phyloP scores from a whole-genome alignment of 2,329 filamentous ascomycete genomes.

The Pseudogymnoascus sp. region DNA sequence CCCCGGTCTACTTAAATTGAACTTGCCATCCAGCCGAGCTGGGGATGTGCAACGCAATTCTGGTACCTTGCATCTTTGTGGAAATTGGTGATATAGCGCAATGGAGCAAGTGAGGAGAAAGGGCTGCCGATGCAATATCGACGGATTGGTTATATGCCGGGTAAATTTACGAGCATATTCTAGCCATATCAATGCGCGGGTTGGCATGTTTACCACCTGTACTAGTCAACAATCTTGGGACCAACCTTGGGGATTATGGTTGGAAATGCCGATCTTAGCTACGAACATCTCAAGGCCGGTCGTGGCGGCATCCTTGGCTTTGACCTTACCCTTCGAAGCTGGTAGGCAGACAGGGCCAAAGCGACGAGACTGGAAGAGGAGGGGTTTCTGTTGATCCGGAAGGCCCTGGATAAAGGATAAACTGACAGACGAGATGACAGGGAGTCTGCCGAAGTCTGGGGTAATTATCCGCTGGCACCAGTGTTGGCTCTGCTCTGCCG shows the following conservation, averaged over 20 bases:
- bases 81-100: constrained; percentile 1
- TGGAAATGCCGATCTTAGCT: background rate
- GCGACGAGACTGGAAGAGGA: background rate
- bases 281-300: background rate
- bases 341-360: background rate
- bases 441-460: background rate
- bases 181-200: background rate
- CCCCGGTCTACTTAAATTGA: background rate
- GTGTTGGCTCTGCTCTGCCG: background rate
- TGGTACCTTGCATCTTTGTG: constrained; percentile 1
- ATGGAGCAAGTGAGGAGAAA: constrained; percentile 8
- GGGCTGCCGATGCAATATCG: background rate
- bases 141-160: constrained; percentile 4
- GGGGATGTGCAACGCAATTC: background rate
- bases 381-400: constrained; percentile 5
- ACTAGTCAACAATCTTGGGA: background rate
- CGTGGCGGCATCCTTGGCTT: background rate
- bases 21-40: background rate
- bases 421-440: background rate
- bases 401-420: background rate
- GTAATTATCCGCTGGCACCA: constrained; percentile 1
- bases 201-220: background rate
- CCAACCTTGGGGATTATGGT: background rate
- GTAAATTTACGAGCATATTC: constrained; percentile 5
- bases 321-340: background rate